Conservation (phyloP, 1,284 basidiomycete genomes). For the Pseudozyma pruni region DNA sequence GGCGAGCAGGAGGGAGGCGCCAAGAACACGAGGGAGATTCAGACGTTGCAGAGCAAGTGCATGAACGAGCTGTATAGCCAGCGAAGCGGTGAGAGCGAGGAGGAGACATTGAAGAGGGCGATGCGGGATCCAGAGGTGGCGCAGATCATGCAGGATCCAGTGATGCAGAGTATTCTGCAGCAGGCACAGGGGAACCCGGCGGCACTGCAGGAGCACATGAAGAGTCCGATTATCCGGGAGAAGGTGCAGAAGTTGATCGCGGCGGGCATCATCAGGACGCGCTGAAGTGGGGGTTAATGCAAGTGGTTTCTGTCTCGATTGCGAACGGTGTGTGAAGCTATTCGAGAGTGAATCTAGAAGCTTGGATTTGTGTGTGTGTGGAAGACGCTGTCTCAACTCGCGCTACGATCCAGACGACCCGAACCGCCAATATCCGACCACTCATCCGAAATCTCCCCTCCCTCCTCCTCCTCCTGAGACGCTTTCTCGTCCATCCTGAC, state of each 20-base stretch:
- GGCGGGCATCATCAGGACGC: constrained; percentile 81
- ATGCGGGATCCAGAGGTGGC: constrained; percentile 98
- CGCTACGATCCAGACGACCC: neutral
- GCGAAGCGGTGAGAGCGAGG: constrained; percentile 87
- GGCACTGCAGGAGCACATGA: constrained; percentile 95
- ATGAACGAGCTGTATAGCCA: constrained; percentile 83
- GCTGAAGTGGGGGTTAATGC: constrained; percentile 18
- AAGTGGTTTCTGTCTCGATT: too few relatives aligned
- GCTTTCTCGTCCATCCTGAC: neutral
- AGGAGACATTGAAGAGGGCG: constrained; percentile 89
- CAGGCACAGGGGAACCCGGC: constrained; percentile 91
- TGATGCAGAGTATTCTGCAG: constrained; percentile 79
- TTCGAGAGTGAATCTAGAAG: neutral
- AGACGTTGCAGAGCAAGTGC: constrained; percentile 54
- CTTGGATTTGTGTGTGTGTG: neutral
- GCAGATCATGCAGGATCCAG: constrained; percentile 72
- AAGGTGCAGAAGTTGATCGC: constrained; percentile 94
- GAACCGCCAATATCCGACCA: constrained; percentile 53
- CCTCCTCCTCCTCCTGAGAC: constrained; percentile 1
- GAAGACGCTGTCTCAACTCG: too few relatives aligned
- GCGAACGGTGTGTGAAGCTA: too few relatives aligned
- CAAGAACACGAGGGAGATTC: constrained; percentile 58
- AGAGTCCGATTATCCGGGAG: constrained; percentile 79
- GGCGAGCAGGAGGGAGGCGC: constrained; percentile 43
- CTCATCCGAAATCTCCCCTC: constrained; percentile 40